Evolutionary conservation across 768 basidiomycete species (phyloP), one percentile per base, ranked within the genome.

Genomic region (Melanogaster broomeanus): DNA sequence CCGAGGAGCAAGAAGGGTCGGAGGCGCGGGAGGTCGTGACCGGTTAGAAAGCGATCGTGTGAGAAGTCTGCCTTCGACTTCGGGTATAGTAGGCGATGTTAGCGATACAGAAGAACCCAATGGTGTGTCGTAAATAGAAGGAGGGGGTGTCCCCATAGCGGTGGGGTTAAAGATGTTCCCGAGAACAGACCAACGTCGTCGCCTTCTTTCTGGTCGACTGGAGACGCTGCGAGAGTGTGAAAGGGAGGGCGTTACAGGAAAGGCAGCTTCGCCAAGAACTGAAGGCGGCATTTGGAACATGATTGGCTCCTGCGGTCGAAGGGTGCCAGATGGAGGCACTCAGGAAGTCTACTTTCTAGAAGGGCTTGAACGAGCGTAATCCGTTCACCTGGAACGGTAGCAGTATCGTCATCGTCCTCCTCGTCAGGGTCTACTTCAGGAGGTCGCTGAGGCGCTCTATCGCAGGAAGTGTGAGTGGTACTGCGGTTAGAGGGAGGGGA

Each of bases 311-410:
- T 91, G 88, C 10, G 82, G 75, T 44, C 71, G 83, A 46, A 73
- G 72, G 10, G 85, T 78, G 16, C 90, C 90, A 31, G 75, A 72
- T 16, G 90, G 90, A 15, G 90, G 88, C 13, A 88, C 31, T 85
- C 78, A 7, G 90, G 90, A 28, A 89, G 67, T 33, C 90, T 84
- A 58, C 90, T 91, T 72, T 93, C 90, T 47, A 88, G 62, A 18
- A 93, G 72, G 10, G 85, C 85, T 57, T 93, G 83, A 0, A 78
- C 84, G 37, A 93, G 77, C 24, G 83, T 85, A 33, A 93, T 85
- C 24, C 77, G 76, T 30, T 88, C 87, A 48, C 83, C 66, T 35
- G 72, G 70, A 48, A 69, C 66, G 12, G 65, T 58, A 16, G 61
- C 61, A 4, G 58, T 77, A 8, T 74, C 77, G 19, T 77, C 80